Conservation (phyloP, 805 yeast genomes). For the Brettanomyces custersianus region DNA sequence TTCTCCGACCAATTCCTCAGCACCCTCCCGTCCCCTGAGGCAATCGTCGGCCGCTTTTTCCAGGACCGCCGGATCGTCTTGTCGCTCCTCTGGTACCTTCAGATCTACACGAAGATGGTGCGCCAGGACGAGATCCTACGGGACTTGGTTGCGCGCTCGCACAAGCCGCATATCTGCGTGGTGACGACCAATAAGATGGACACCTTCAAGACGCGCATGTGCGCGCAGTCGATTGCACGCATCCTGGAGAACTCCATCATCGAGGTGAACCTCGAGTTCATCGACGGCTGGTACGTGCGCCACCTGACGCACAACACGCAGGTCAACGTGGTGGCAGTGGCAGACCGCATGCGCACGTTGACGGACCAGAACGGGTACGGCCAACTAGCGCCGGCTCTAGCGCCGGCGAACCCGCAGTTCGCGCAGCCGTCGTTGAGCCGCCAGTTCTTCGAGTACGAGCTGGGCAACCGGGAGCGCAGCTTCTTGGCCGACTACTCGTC, state of each 20-base stretch:
- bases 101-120: slow-evolving; percentile 19
- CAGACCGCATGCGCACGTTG: slow-evolving; percentile 14
- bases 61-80: slow-evolving; percentile 22
- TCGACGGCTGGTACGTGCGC: slow-evolving; percentile 26
- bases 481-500: slow-evolving; percentile 24
- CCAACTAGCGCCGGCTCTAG: slow-evolving; percentile 10
- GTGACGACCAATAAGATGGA: slow-evolving; percentile 21
- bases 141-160: not conserved
- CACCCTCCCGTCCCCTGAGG: not conserved
- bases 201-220: slow-evolving; percentile 6
- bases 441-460: slow-evolving; percentile 13
- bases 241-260: slow-evolving; percentile 13
- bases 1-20: not conserved
- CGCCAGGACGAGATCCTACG: slow-evolving; percentile 16
- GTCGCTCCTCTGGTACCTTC: slow-evolving; percentile 23
- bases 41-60: slow-evolving; percentile 10
- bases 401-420: slow-evolving; percentile 16
- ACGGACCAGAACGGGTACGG: slow-evolving; percentile 19
- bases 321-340: slow-evolving; percentile 20
- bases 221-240: slow-evolving; percentile 5
- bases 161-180: slow-evolving; percentile 14
- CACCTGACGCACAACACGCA: slow-evolving; percentile 21
- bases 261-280: slow-evolving; percentile 21
- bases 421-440: slow-evolving; percentile 10
- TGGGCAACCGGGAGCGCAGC: slow-evolving; percentile 14